Base-by-base conservation (phyloP, 2,329 filamentous ascomycete genomes). In the Fusarium musae region DNA sequence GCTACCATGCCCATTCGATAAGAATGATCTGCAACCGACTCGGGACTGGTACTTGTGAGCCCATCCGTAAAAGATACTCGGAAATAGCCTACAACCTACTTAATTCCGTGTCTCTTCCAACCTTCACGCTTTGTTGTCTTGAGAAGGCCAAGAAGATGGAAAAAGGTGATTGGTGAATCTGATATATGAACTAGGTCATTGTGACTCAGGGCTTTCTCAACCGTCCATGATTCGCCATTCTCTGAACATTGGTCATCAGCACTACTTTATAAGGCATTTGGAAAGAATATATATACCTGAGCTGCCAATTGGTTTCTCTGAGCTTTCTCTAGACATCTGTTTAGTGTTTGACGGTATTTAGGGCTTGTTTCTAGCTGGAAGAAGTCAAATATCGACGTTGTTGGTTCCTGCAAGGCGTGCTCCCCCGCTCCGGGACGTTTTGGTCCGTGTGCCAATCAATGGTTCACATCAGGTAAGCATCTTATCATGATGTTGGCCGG, bases 11-110 rank as follows among this genome's bases (percentile, higher is more conserved):
- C 94, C 96, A 99, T 99, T 83, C 96, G 94, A 84, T 98, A 99
- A 95, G 98, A 99, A 87, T 99, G 96, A 84, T 99, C 96, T 60
- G 94, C 90, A 80, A 99, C 98, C 3, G 94, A 97, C 83, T 99
- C 96, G 80, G 93, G 93, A 64, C 88, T 72, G 10, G 10, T 39
- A 40, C 30, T 23, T 52, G 50, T 63, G 13, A 66, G 64, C 44
- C 37, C 54, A 28, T 40, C 26, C n/a, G 40, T 32, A 30, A 30
- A 6, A 28, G 26, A 15, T 17, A 23, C 26, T 44, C 36, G 9
- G 13, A 12, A 15, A n/a, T 11, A n/a, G 26, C 19, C 28, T 19
- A 21, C 28, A 30, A 71, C 69, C 54, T 30, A 68, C 82, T 53
- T 79, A 73, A 98, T 94, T 54, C 91, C 91, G 81, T 98, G 97